Evolutionary conservation across 306 rosid species (phyloP), one percentile per base, ranked within the genome.

Genomic region (Cucumis melo): DNA sequence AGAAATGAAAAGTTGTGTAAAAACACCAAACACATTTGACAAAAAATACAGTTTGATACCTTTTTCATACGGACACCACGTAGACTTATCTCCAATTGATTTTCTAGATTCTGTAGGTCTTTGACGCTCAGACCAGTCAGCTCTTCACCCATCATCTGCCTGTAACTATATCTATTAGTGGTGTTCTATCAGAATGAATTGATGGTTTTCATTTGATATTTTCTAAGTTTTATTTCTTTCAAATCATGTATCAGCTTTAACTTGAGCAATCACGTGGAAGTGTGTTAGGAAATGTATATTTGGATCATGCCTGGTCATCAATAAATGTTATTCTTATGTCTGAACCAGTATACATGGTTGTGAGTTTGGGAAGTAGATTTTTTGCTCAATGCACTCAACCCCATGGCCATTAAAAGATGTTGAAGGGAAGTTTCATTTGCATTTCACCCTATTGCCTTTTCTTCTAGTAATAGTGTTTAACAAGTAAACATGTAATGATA

Each of bases 91-190:
- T 93, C 97, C 79, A 93, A 65, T 80, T 93, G 96, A 70, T 80
- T 88, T 86, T 93, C 96, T 78, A 93, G 85, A 78, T 73, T 85
- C 48, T 85, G 90, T 60, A 91, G 81, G 61, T 93, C 93, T 82
- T 89, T 88, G 80, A 81, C 82, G 23, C 81, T 87, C 83, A 93
- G 64, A 13, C 93, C 89, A 70, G 96, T 88, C 54, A 93, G 85
- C 66, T 91, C 98, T 86, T 91, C 89, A 19, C 98, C 98, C 98
- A 93, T 88, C 81, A 93, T 87, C 84, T 91, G 81, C 84, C 98
- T 93, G 90, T 68, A 38, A 12, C 62, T 71, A 78, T 68, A 55
- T 44, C 62, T 36, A 41, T 68, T 76, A 65, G 61, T 64, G 17
- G 21, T 41, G 16, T 50, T 21, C 32, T 60, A 41, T 42, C 5